phyloP scores from a whole-genome alignment of 371 early-diverging fungal genomes.

The Entomophthora muscae region DNA sequence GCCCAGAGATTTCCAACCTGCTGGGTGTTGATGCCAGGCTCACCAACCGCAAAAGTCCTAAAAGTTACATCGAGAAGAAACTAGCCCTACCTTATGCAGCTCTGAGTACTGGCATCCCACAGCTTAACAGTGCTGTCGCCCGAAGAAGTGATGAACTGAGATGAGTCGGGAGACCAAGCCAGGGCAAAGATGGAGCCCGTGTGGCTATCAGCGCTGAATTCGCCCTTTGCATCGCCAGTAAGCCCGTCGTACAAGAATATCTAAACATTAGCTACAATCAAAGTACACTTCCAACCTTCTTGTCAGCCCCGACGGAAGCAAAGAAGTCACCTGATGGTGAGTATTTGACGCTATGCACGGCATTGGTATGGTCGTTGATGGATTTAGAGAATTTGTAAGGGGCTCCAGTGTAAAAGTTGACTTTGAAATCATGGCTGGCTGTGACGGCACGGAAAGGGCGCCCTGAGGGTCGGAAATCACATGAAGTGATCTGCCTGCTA shows the following conservation, averaged over 20 bases:
- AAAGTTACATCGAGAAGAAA: not conserved
- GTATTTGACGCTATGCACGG: conserved; percentile 74
- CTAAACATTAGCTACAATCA: conserved; percentile 17
- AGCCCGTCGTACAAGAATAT: conserved; percentile 84
- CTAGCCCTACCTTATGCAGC: conserved; percentile 38
- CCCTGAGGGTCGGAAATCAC: conserved; percentile 50
- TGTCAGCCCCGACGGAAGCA: conserved; percentile 75
- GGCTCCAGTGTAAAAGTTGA: conserved; percentile 78
- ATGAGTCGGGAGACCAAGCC: conserved; percentile 74
- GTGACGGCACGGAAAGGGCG: conserved; percentile 90
- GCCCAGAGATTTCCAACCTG: conserved; percentile 93
- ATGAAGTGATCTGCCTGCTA: conserved; percentile 67
- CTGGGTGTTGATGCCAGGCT: conserved; percentile 29
- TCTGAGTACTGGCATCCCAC: conserved; percentile 67
- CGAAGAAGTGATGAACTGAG: conserved; percentile 58
- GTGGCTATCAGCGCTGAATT: conserved; percentile 57
- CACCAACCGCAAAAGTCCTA: conserved; percentile 8
- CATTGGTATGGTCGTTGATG: conserved; percentile 64
- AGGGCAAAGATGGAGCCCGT: conserved; percentile 67
- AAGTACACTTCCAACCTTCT: conserved; percentile 30
- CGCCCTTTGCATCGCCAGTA: conserved; percentile 63
- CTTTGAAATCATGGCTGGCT: conserved; percentile 75
- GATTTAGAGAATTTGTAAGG: conserved; percentile 68
- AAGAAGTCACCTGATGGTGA: conserved; percentile 72
- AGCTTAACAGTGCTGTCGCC: conserved; percentile 78